Percentiles rank a stretch among this genome's conserved stretches.
These are phyloP conservation scores for Meyerozyma elateridarum DNA, from an alignment of 1,139 yeast genomes.

Conservation along the genomic window DNA sequence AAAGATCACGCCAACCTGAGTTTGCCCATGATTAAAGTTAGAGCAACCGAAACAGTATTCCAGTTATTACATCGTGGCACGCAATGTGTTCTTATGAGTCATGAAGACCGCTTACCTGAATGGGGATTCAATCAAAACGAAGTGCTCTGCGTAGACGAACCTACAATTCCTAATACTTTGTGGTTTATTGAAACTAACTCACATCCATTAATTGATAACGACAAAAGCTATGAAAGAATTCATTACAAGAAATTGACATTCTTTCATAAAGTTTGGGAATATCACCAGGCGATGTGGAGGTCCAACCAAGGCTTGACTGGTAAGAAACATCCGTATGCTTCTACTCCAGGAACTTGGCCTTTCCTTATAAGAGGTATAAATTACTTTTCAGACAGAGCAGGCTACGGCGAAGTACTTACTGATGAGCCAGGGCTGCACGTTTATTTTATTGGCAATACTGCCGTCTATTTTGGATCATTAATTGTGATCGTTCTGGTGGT, in stretches of 20 bases:
- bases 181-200: conserved; percentile 63
- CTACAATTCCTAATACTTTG: conserved; percentile 52
- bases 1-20: conserved; percentile 25
- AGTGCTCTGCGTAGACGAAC: conserved; percentile 66
- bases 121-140: conserved; percentile 75
- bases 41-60: conserved; percentile 53
- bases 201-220: conserved; percentile 35
- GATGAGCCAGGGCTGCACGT: conserved; percentile 27
- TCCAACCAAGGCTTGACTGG: conserved; percentile 23
- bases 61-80: conserved; percentile 57
- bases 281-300: conserved; percentile 32
- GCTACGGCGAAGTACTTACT: conserved; percentile 11
- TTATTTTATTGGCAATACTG: conserved; percentile 34
- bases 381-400: conserved; percentile 22
- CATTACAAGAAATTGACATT: conserved; percentile 23
- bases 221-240: conserved; percentile 25
- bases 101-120: conserved; percentile 55
- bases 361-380: conserved; percentile 30
- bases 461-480: conserved; percentile 23
- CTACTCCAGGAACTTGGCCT: conserved; percentile 40
- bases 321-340: conserved; percentile 23
- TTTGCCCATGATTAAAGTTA: conserved; percentile 35
- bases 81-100: conserved; percentile 58
- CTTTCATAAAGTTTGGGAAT: conserved; percentile 27
- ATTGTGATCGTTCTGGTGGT: conserved; percentile 16